Percentiles rank a stretch among this genome's conserved stretches.
These are phyloP conservation scores for Senna tora DNA, from an alignment of 306 rosid genomes.

Conservation along the genomic window DNA sequence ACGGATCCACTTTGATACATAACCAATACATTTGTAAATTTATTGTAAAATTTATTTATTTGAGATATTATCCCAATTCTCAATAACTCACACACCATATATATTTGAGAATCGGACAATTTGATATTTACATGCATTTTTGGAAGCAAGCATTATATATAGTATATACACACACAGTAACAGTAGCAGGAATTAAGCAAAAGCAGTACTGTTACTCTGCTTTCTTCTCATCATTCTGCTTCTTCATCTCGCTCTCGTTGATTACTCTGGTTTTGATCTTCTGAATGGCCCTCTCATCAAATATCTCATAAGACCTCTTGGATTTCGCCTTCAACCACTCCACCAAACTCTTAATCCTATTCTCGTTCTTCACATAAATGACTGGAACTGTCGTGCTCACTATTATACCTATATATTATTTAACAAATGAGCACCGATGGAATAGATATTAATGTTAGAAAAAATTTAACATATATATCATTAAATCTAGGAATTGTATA, in stretches of 20 bases:
- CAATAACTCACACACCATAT: neutral
- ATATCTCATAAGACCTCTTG: constrained; percentile 42
- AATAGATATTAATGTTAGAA: no score
- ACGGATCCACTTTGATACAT: constrained; percentile 41
- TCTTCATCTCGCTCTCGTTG: constrained; percentile 4
- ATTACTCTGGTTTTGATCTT: constrained; percentile 44
- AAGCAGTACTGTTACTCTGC: constrained; percentile 29
- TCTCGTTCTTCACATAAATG: constrained; percentile 51
- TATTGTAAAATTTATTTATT: neutral
- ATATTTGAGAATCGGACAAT: neutral
- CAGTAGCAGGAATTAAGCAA: no score
- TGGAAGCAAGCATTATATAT: neutral
- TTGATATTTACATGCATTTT: neutral
- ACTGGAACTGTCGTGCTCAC: constrained; percentile 54
- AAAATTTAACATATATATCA: no score
- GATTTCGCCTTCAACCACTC: constrained; percentile 49
- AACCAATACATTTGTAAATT: fast-evolving
- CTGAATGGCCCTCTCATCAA: constrained; percentile 59
- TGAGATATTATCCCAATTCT: neutral
- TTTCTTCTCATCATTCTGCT: constrained; percentile 57
- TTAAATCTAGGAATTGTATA: no score
- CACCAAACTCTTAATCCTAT: constrained; percentile 42
- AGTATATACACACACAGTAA: no score
- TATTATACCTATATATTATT: constrained; percentile 50
- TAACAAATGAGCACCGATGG: no score